Percentiles rank a stretch among this genome's conserved stretches.
Conservation (phyloP, 306 rosid species). For the Acmispon strigosus region DNA sequence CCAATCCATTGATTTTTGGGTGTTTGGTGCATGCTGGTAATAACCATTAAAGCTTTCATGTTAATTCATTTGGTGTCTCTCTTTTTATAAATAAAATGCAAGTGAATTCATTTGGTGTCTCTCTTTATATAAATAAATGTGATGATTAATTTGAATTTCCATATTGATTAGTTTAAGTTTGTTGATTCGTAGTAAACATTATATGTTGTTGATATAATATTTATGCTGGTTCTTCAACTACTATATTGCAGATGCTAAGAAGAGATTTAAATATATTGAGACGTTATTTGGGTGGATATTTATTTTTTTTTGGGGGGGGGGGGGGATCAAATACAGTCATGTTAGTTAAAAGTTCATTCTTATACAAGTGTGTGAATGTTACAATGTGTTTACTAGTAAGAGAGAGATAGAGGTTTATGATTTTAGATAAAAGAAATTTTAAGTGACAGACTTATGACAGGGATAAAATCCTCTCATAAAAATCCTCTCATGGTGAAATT, state of each 20-base stretch:
- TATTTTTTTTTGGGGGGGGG: neutral
- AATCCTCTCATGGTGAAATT: no score
- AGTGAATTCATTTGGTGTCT: no score
- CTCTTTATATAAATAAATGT: no score
- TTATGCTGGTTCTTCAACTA: neutral
- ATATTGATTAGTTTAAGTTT: neutral
- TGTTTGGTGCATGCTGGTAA: conserved; percentile 13
- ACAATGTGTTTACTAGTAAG: no score
- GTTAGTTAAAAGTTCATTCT: no score
- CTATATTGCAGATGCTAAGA: neutral
- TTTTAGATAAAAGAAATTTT: no score
- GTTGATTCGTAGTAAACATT: neutral
- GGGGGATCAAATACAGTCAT: no score
- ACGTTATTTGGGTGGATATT: neutral
- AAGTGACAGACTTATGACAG: no score
- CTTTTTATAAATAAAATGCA: neutral
- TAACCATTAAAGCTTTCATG: conserved; percentile 4
- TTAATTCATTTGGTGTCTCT: neutral
- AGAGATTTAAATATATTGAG: neutral
- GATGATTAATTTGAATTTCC: neutral
- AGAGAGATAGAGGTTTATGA: no score
- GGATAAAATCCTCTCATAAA: no score
- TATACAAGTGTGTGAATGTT: neutral
- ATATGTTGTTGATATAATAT: neutral
- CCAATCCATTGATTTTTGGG: conserved; percentile 1